These are phyloP conservation scores for Leucocoprinus sp. DNA, from an alignment of 768 basidiomycete genomes.

Conservation along the genomic window DNA sequence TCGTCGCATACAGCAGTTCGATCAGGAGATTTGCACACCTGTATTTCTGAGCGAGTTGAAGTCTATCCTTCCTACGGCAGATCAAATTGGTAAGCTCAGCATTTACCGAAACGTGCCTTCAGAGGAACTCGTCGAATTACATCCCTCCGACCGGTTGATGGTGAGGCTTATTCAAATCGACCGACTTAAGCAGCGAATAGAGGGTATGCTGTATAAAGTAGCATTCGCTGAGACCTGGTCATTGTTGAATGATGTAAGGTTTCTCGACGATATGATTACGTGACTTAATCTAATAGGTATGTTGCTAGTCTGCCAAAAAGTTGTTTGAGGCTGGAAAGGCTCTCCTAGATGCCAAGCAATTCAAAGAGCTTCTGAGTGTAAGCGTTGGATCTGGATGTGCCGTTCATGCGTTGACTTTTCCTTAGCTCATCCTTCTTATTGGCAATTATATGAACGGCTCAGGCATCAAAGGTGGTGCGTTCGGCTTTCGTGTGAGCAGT, in stretches of 20 bases:
- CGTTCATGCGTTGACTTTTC: neutral
- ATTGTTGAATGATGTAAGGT: constrained; percentile 70
- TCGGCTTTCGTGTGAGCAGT: constrained; percentile 93
- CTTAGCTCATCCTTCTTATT: constrained; percentile 82
- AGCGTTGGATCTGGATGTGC: constrained; percentile 15
- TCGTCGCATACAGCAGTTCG: constrained; percentile 76
- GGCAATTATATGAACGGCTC: constrained; percentile 99
- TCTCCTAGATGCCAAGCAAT: constrained; percentile 72
- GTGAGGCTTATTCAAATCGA: constrained; percentile 94
- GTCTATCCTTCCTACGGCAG: constrained; percentile 82
- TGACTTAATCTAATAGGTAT: constrained; percentile 2
- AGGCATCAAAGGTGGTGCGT: constrained; percentile 92
- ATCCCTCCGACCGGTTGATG: constrained; percentile 94
- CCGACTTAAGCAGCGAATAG: constrained; percentile 76
- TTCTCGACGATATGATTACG: neutral
- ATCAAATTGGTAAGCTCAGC: constrained; percentile 85
- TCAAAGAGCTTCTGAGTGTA: constrained; percentile 87
- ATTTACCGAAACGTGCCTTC: constrained; percentile 81
- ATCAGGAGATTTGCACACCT: constrained; percentile 79
- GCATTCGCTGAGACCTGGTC: constrained; percentile 82
- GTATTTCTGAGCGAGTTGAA: constrained; percentile 85
- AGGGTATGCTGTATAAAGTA: constrained; percentile 92
- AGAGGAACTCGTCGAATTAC: constrained; percentile 81
- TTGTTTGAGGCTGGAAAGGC: constrained; percentile 74
- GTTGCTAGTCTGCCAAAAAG: constrained; percentile 64